Base-by-base conservation (phyloP, 371 early-diverging fungal genomes). In the Mortierella sp. region DNA sequence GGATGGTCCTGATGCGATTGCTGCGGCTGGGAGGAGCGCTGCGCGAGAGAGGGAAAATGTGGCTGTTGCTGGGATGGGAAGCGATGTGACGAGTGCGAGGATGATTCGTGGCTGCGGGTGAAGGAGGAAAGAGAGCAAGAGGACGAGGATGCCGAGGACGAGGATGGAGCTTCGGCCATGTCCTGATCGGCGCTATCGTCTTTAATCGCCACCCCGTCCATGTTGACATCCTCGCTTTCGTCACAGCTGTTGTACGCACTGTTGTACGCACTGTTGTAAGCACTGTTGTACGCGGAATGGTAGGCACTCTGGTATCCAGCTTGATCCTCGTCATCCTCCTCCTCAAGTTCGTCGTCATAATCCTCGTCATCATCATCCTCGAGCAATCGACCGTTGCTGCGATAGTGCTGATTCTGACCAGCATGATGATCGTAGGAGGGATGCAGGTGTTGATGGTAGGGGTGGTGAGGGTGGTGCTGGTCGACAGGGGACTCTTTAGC, bases 121-220 rank as follows among this genome's bases (percentile, higher is more conserved):
- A 46, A 54, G 51, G 54, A 60, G 47, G 61, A 19, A 45, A 50
- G 46, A 50, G 54, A 60, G 52, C 64, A 51, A 25, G 62, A 63
- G 41, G 55, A 54, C 44, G 57, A 56, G 31, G 57, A 54, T 29
- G 60, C 13, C 34, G 63, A 40, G 43, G 68, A 60, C 22, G 65
- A 65, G 48, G 69, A 49, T 24, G 65, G 61, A 7, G 4, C n/a
- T n/a, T 74, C 76, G 2, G 58, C 49, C 76, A 76, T 76, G 40
- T 68, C 76, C 51, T 61, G 67, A 54, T 74, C 64, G 21, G 21
- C n/a, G 48, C 51, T 41, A 48, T 59, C 68, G 55, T 80, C 79
- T 62, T 79, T 80, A 63, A 72, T 71, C 17, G 60, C 46, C 16
- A 59, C 67, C 53, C 79, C 64, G 61, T 81, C 81, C 71, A 76